A percentile compares a stretch with the other conserved stretches of the same genome.
These are phyloP conservation scores for Tylopilus orsonianus DNA, from an alignment of 1,284 basidiomycete species.

Conservation along the genomic window DNA sequence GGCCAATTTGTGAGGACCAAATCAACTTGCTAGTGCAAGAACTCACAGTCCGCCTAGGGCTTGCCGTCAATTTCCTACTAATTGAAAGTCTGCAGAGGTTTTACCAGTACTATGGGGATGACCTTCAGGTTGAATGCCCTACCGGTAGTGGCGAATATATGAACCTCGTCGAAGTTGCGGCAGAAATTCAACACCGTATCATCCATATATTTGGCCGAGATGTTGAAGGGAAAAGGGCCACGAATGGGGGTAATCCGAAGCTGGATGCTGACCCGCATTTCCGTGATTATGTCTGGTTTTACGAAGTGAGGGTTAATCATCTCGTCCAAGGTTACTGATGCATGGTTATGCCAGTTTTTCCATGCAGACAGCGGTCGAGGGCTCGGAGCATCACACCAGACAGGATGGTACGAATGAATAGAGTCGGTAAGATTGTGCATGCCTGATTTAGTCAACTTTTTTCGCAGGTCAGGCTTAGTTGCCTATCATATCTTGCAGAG, in stretches of 20 bases:
- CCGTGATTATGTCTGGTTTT: constrained; percentile 94
- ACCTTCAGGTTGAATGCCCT: constrained; percentile 91
- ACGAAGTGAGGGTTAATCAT: constrained; percentile 58
- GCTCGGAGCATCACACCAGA: constrained; percentile 95
- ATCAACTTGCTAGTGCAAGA: background rate
- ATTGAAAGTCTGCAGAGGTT: constrained; percentile 95
- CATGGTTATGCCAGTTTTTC: constrained; percentile 71
- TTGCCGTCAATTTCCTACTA: constrained; percentile 92
- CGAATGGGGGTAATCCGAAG: constrained; percentile 87
- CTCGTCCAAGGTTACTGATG: constrained; percentile 3
- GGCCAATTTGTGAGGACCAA: constrained; percentile 67
- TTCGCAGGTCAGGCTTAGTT: constrained; percentile 79
- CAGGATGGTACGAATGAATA: constrained; percentile 72
- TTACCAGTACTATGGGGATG: constrained; percentile 94
- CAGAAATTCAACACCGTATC: constrained; percentile 96
- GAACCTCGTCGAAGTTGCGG: constrained; percentile 90
- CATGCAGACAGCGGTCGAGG: constrained; percentile 91
- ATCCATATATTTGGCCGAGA: constrained; percentile 97
- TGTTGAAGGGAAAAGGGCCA: constrained; percentile 80
- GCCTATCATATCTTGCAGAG: constrained; percentile 91
- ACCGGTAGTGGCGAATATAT: constrained; percentile 94
- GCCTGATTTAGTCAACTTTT: background rate
- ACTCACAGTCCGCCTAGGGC: constrained; percentile 47
- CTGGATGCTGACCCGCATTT: constrained; percentile 95
- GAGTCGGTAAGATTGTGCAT: background rate